Percentiles rank a stretch among this genome's conserved stretches.
phyloP scores from a whole-genome alignment of 306 rosid genomes.

The Lupinus albus region DNA sequence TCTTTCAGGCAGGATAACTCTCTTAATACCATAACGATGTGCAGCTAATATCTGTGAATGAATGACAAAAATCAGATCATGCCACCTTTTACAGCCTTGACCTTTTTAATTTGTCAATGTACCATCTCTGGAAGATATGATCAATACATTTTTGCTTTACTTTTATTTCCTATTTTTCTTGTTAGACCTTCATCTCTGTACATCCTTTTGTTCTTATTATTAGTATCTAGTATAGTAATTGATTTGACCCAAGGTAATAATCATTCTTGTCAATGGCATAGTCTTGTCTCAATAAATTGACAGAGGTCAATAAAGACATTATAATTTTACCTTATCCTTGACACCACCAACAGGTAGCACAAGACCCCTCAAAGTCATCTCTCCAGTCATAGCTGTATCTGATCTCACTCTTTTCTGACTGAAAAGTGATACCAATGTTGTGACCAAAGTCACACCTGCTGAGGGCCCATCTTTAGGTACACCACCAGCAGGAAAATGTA shows the following conservation, averaged over 20 bases:
- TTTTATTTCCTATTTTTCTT: slow-evolving; percentile 11
- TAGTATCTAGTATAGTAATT: neutral
- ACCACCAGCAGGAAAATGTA: slow-evolving; percentile 98
- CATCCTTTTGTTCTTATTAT: neutral
- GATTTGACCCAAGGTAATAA: neutral
- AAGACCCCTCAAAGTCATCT: slow-evolving; percentile 96
- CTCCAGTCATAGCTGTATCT: slow-evolving; percentile 99
- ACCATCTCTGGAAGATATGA: neutral
- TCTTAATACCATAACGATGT: slow-evolving; percentile 84
- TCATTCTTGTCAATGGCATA: neutral
- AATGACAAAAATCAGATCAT: neutral
- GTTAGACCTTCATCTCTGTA: neutral
- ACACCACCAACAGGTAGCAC: slow-evolving; percentile 98
- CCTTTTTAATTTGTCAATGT: too few species aligned
- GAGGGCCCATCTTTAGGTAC: slow-evolving; percentile 99
- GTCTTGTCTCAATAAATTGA: slow-evolving; percentile 30
- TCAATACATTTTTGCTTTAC: slow-evolving; percentile 3
- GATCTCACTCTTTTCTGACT: slow-evolving; percentile 78
- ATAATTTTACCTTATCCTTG: slow-evolving; percentile 83
- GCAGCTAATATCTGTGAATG: slow-evolving; percentile 85
- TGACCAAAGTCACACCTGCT: slow-evolving; percentile 97
- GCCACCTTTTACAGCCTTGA: too few species aligned
- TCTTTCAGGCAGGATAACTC: slow-evolving; percentile 93
- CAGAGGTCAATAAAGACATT: slow-evolving; percentile 10
- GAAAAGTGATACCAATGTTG: slow-evolving; percentile 90